A percentile compares a stretch with the other conserved stretches of the same genome.
Conservation (phyloP, 805 yeast species). For the Teunomyces kruisii region DNA sequence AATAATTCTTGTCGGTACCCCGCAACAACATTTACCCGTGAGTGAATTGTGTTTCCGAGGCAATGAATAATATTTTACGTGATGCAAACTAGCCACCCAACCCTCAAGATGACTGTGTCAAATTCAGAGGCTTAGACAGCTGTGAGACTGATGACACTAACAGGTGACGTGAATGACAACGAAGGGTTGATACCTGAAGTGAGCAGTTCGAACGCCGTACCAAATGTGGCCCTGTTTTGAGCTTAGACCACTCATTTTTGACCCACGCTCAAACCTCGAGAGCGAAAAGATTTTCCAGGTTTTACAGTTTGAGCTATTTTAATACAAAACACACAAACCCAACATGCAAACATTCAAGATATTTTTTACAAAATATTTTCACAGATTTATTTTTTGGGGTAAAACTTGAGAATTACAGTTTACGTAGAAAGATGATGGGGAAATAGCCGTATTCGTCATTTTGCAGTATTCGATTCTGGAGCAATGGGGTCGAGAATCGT, state of each 20-base stretch:
- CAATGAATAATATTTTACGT: not conserved
- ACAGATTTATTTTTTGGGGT: constrained; percentile 2
- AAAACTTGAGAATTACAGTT: not conserved
- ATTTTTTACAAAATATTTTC: not conserved
- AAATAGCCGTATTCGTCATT: not conserved
- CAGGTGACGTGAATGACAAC: too few species aligned
- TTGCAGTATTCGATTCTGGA: constrained; percentile 1
- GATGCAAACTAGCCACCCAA: not conserved
- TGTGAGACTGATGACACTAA: too few species aligned
- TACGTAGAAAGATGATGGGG: not conserved
- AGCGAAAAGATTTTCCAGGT: not conserved
- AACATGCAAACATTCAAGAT: not conserved
- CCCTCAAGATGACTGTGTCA: too few species aligned
- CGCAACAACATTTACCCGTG: constrained; percentile 8
- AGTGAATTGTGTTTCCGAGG: not conserved
- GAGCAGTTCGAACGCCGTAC: too few species aligned
- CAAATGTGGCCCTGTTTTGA: too few species aligned
- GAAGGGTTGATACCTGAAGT: too few species aligned
- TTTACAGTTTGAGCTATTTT: not conserved
- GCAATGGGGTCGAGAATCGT: constrained; percentile 1
- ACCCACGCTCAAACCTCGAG: not conserved
- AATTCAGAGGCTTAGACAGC: too few species aligned
- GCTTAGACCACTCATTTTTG: too few species aligned
- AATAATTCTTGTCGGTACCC: not conserved
- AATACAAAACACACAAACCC: not conserved